Percentiles rank a stretch among this genome's conserved stretches.
phyloP scores from a whole-genome alignment of 129 eudicot genomes.

The Arctium lappa region DNA sequence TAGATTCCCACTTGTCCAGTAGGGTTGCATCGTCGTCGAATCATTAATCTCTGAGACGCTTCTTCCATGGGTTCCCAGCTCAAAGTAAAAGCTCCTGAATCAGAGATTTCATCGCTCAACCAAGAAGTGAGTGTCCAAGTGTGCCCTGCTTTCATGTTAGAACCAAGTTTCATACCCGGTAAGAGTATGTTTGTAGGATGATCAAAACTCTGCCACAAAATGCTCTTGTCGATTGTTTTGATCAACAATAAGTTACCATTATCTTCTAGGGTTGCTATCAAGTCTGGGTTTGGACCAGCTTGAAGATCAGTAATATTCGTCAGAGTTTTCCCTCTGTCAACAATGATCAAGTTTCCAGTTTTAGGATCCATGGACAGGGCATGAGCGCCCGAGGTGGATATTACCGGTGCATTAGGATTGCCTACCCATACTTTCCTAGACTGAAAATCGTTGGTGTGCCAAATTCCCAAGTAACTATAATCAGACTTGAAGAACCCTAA shows the following conservation, averaged over 20 bases:
- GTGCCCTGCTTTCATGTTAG: conserved; percentile 1
- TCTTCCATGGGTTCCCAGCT: neutral
- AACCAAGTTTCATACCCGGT: conserved; percentile 45
- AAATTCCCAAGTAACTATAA: conserved; percentile 30
- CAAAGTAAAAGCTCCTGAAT: conserved; percentile 21
- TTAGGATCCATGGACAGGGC: conserved; percentile 17
- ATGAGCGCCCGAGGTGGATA: conserved; percentile 8
- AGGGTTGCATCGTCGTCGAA: neutral
- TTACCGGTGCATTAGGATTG: conserved; percentile 35
- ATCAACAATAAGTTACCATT: conserved; percentile 31
- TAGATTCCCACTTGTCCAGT: conserved; percentile 7
- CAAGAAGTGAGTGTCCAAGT: conserved; percentile 32
- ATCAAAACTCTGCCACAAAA: conserved; percentile 45
- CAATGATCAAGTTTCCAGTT: conserved; percentile 29
- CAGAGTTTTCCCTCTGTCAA: neutral
- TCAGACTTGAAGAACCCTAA: conserved; percentile 26
- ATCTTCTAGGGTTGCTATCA: conserved; percentile 17
- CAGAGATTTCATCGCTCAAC: conserved; percentile 3
- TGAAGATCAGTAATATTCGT: conserved; percentile 21
- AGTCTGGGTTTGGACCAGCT: conserved; percentile 14
- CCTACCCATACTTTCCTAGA: conserved; percentile 37
- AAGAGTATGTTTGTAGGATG: conserved; percentile 26
- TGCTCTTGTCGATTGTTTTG: neutral
- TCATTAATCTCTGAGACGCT: neutral
- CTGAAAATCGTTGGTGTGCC: conserved; percentile 18